Conservation (phyloP, 2,329 filamentous ascomycete genomes). For the Hymenoscyphus salicellus region DNA sequence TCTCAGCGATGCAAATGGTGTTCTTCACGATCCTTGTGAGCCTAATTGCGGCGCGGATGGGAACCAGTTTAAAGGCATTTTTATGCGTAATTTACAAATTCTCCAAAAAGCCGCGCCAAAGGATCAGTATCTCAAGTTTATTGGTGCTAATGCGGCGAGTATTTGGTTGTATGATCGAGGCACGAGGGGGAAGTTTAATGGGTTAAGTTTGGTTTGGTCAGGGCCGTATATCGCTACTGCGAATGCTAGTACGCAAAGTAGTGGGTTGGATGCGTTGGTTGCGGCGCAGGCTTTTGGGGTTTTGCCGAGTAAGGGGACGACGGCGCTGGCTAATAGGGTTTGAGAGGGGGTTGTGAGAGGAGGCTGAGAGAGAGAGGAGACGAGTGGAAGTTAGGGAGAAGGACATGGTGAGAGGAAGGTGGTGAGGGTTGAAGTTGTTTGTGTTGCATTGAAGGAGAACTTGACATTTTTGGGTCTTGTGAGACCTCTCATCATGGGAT, state of each 20-base stretch:
- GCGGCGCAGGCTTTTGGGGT: conserved; percentile 45
- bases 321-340: conserved; percentile 1
- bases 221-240: conserved; percentile 54
- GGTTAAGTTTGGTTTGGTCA: conserved; percentile 61
- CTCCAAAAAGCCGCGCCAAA: conserved; percentile 49
- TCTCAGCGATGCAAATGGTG: conserved; percentile 44
- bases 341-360: background rate
- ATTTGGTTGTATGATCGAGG: conserved; percentile 62
- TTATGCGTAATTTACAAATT: conserved; percentile 61
- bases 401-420: no score
- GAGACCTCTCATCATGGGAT: no score
- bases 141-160: conserved; percentile 61
- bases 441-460: no score
- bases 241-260: conserved; percentile 60
- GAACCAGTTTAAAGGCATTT: conserved; percentile 71
- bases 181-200: conserved; percentile 33
- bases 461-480: no score
- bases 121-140: conserved; percentile 50
- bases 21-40: conserved; percentile 57
- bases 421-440: no score
- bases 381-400: background rate
- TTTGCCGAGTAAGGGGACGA: background rate
- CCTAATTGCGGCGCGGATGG: conserved; percentile 46
- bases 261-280: conserved; percentile 65
- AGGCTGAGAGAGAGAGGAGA: background rate